phyloP scores from a whole-genome alignment of 2,329 filamentous ascomycete species.

The Botrytis squamosa region DNA sequence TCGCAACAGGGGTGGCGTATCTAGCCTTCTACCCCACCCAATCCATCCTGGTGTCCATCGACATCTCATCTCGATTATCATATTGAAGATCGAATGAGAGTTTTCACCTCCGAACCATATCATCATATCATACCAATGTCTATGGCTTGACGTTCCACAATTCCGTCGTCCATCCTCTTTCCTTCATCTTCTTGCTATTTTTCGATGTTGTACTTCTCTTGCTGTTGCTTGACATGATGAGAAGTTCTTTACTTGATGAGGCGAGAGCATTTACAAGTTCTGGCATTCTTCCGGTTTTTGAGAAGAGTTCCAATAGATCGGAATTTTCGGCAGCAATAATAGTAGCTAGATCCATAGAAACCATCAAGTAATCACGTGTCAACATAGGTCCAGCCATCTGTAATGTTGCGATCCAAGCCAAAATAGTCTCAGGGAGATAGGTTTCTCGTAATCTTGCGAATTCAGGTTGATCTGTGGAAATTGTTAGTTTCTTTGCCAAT shows the following conservation, averaged over 20 bases:
- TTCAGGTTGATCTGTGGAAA: constrained; percentile 54
- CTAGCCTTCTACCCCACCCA: constrained; percentile 14
- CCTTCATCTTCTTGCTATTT: constrained; percentile 58
- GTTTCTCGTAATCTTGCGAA: constrained; percentile 65
- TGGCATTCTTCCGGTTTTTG: constrained; percentile 65
- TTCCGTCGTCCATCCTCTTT: constrained; percentile 62
- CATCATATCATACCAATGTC: constrained; percentile 3
- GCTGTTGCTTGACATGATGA: constrained; percentile 49
- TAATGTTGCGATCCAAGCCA: constrained; percentile 79
- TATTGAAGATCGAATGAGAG: not conserved
- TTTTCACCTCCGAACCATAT: not conserved
- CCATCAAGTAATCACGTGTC: constrained; percentile 72
- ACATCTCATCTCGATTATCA: not conserved
- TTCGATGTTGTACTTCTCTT: constrained; percentile 47
- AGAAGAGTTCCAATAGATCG: constrained; percentile 64
- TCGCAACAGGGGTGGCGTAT: constrained; percentile 5
- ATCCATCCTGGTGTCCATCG: constrained; percentile 2
- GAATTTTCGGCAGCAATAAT: constrained; percentile 69
- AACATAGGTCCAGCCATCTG: constrained; percentile 75
- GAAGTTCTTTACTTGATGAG: constrained; percentile 34
- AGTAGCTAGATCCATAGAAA: constrained; percentile 83
- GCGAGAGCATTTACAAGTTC: constrained; percentile 78
- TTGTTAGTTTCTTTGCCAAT: constrained; percentile 23
- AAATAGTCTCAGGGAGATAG: constrained; percentile 81
- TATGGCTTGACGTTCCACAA: constrained; percentile 48